phyloP scores from a whole-genome alignment of 2,329 filamentous ascomycete species.

The Pseudopithomyces chartarum region DNA sequence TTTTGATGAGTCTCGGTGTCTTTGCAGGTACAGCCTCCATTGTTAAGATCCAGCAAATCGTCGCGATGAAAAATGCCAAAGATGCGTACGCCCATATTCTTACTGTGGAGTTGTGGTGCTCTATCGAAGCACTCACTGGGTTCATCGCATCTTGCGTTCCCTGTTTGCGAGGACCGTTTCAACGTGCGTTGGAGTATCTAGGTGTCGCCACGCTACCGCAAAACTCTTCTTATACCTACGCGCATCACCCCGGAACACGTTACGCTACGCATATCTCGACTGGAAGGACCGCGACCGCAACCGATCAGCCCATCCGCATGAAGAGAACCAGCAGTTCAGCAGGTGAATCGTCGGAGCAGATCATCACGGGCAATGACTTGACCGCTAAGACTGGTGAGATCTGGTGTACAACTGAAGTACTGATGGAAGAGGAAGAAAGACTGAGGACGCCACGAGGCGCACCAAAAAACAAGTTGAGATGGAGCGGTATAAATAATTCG shows the following conservation, averaged over 20 bases:
- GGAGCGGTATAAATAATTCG: neutral
- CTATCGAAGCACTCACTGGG: conserved; percentile 21
- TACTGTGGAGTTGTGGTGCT: conserved; percentile 20
- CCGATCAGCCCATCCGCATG: conserved; percentile 1
- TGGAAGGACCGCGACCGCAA: neutral
- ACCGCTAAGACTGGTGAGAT: conserved; percentile 1
- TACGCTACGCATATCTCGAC: conserved; percentile 1
- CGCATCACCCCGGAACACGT: neutral
- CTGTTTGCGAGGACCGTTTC: conserved; percentile 23
- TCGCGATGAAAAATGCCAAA: neutral
- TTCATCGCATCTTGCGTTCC: conserved; percentile 25
- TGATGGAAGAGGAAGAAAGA: conserved; percentile 2
- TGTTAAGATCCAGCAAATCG: conserved; percentile 15
- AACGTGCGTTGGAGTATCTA: conserved; percentile 17
- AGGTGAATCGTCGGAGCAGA: neutral
- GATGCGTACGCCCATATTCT: conserved; percentile 15
- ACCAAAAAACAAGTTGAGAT: neutral
- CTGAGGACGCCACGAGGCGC: neutral
- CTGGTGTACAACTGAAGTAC: conserved; percentile 7
- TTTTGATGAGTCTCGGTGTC: conserved; percentile 24
- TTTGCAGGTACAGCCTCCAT: conserved; percentile 22
- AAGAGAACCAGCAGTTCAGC: neutral
- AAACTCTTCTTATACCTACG: conserved; percentile 9
- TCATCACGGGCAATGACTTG: neutral
- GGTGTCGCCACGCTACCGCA: conserved; percentile 11